Evolutionary conservation across 805 yeast species (phyloP).

Genomic region (Tetrapisispora arboricola): DNA sequence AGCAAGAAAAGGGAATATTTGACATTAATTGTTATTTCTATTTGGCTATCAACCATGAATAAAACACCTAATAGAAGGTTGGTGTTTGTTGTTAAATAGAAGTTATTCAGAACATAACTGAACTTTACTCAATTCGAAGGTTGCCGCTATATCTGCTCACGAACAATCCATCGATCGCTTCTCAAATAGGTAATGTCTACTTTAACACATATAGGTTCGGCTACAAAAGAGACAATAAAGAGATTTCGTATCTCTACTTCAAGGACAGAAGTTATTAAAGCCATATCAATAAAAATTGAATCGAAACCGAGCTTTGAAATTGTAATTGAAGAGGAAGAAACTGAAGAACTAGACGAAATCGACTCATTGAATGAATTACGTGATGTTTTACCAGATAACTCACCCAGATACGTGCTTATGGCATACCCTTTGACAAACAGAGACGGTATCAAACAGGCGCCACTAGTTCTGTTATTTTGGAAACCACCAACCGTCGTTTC

Average conservation of each 20-base stretch:
- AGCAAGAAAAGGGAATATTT: too few species aligned
- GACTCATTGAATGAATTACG: constrained; percentile 44
- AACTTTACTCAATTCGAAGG: too few species aligned
- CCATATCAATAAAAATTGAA: constrained; percentile 35
- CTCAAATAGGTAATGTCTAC: constrained; percentile 30
- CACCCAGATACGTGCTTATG: constrained; percentile 65
- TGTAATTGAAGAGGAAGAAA: constrained; percentile 31
- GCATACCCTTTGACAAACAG: constrained; percentile 61
- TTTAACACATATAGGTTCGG: constrained; percentile 52
- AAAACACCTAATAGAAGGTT: too few species aligned
- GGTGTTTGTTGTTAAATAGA: too few species aligned
- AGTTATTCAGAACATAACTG: too few species aligned
- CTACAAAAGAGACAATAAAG: constrained; percentile 47
- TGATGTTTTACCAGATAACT: constrained; percentile 72
- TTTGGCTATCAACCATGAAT: too few species aligned
- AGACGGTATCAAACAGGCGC: constrained; percentile 68
- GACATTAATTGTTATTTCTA: too few species aligned
- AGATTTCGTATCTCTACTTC: constrained; percentile 70
- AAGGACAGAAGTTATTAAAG: constrained; percentile 50
- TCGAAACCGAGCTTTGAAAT: constrained; percentile 27
- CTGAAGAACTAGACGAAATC: constrained; percentile 44
- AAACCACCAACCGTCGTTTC: constrained; percentile 73
- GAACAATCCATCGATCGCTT: background rate
- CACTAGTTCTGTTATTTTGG: constrained; percentile 77
- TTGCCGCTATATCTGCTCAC: too few species aligned